phyloP scores from a whole-genome alignment of 2,329 filamentous ascomycete species.

The Alternaria infectoria region DNA sequence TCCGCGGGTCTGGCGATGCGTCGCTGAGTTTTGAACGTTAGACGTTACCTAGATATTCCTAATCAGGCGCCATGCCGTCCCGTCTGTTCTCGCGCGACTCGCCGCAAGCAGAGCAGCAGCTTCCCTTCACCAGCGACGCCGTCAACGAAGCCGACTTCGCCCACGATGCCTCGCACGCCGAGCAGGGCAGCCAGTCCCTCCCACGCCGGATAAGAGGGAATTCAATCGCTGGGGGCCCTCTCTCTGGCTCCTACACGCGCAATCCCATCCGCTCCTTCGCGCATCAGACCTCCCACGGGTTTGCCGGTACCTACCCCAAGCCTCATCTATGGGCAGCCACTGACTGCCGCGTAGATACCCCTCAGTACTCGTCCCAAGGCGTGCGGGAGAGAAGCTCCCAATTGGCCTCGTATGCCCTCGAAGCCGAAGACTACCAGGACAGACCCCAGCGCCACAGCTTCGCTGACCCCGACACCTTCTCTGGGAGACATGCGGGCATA shows the following conservation, averaged over 20 bases:
- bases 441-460: slow-evolving; percentile 32
- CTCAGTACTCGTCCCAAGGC: slow-evolving; percentile 74
- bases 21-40: slow-evolving; percentile 1
- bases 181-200: slow-evolving; percentile 30
- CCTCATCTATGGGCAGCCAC: slow-evolving; percentile 6
- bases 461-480: slow-evolving; percentile 30
- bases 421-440: slow-evolving; percentile 42
- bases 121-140: slow-evolving; percentile 42
- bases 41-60: background rate
- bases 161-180: slow-evolving; percentile 24
- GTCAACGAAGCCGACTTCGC: slow-evolving; percentile 39
- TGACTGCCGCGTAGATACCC: slow-evolving; percentile 64
- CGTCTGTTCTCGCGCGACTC: slow-evolving; percentile 29
- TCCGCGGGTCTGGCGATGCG: slow-evolving; percentile 3
- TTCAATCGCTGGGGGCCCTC: slow-evolving; percentile 27
- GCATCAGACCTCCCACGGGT: slow-evolving; percentile 67
- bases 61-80: slow-evolving; percentile 26
- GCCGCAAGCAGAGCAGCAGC: slow-evolving; percentile 26
- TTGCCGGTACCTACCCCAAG: slow-evolving; percentile 57
- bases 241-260: slow-evolving; percentile 43
- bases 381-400: slow-evolving; percentile 88
- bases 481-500: slow-evolving; percentile 16
- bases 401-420: slow-evolving; percentile 79
- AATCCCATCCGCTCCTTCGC: slow-evolving; percentile 76
- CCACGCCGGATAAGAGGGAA: slow-evolving; percentile 36